Base-by-base conservation (phyloP, 108 stramenopile species). In the Cyclotella atomus region DNA sequence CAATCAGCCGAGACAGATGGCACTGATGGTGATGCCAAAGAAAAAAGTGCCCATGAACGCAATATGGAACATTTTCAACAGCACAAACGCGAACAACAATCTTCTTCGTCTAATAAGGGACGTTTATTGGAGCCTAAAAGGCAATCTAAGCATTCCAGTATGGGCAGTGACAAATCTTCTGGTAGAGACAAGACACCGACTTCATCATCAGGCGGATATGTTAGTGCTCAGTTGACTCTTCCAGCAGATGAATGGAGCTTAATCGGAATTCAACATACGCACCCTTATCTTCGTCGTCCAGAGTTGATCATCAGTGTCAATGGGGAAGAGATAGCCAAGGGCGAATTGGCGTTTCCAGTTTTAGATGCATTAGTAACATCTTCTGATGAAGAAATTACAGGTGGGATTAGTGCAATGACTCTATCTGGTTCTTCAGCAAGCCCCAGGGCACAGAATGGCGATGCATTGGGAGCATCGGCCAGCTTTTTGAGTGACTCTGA, bases 271-370 rank as follows among this genome's bases (percentile, higher is more conserved):
- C 83, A 85, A 20, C 95, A 95, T 70, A 81, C 85, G 17, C 90
- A 89, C 75, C 95, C 92, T 5, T 95, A 95, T 59, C 73, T 95
- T 0, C 89, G 92, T 46, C 84, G 91, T 23, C 91, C 95, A 7
- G 79, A 90, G 32, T 83, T 92, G 76, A 87, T 84, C 20, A 56
- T 93, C 17, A 85, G 83, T 46, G 87, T 95, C 17, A 85, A 95
- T 75, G 95, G 95, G 34, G 77, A 76, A 10, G 82, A 86, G 20
- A 77, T 83, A 53, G 82, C 69, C 19, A 65, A 61, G 52, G 92
- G 90, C 24, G 92, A 93, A 69, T 59, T 95, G 28, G 62, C 73
- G 0, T 95, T 90, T 73, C 94, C 94, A 0, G 65, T 80, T 8
- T 63, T 84, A 30, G 88, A 89, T 36, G 55, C 68, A 35, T 69